Evolutionary conservation across 768 basidiomycete species (phyloP), one percentile per base, ranked within the genome.

Genomic region (Thelephora aurantiotincta): DNA sequence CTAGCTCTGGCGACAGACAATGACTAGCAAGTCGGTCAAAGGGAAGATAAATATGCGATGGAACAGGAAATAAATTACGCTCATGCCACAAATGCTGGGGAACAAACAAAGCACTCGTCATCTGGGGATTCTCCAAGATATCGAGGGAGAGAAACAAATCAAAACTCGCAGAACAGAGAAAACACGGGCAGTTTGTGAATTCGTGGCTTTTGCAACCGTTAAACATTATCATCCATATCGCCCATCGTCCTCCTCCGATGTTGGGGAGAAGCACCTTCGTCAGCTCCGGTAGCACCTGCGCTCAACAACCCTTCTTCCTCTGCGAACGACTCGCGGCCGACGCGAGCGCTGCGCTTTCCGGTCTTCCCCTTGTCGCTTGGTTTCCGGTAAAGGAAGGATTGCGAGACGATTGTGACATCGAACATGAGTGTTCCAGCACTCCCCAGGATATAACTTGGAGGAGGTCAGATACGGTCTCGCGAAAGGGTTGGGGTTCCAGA

Each of bases 341-440:
- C 12, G 35, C 55, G 52, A 38, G 20, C 1, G 33, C 60, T 46
- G 13, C 63, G 55, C 23, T 55, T 51, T 41, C 35, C 48, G n/a
- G 52, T 9, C 42, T 59, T 58, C 35, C 56, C 55, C 44, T 48
- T 26, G 36, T 46, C 18, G 14, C 6, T 4, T n/a, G 34, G 26
- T 6, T 67, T 68, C 44, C 74, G 73, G 62, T 98, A 98, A 18
- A 92, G 66, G 55, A 82, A 72, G 18, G 81, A 81, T 64, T 99
- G 96, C 9, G 73, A 61, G 47, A 98, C 80, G 58, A 99, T 97
- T 5, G 84, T 84, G 30, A 97, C 65, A 60, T 99, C 96, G 61
- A 97, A 98, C 54, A 90, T 63, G 14, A 98, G 75, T 0, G 94
- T 97, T 2, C 96, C 96, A 35, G 77, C 92, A 49, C 88, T 91